phyloP scores from a whole-genome alignment of 305 asterid species.

The Solanum chacoense region DNA sequence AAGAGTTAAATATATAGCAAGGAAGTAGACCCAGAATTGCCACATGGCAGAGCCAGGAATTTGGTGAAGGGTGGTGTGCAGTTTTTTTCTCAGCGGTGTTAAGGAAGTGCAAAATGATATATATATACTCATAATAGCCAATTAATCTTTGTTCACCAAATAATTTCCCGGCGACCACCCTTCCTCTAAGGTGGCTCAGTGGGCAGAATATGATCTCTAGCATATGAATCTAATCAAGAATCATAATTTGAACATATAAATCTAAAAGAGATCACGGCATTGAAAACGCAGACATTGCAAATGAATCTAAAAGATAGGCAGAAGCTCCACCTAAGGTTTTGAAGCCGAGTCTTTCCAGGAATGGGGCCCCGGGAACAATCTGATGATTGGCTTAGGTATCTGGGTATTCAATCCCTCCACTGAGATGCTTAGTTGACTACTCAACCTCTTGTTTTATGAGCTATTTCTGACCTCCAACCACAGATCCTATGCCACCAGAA shows the following conservation, averaged over 20 bases:
- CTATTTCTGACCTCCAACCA: neutral
- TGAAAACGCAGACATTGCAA: neutral
- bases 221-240: neutral
- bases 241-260: neutral
- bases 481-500: neutral
- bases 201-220: neutral
- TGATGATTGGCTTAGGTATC: neutral
- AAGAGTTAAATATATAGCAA: neutral
- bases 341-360: neutral
- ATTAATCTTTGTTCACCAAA: neutral
- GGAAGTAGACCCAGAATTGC: neutral
- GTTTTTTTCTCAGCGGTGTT: neutral
- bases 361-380: neutral
- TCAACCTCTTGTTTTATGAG: neutral
- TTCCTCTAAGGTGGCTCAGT: neutral
- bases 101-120: neutral
- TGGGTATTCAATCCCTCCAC: neutral
- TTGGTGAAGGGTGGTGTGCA: neutral
- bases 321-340: neutral
- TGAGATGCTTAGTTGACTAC: neutral
- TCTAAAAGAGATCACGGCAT: neutral
- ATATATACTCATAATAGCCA: neutral
- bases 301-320: neutral
- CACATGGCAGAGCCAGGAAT: neutral
- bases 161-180: neutral